phyloP scores from a whole-genome alignment of 805 yeast species.

The Yarrowia phangngaensis region DNA sequence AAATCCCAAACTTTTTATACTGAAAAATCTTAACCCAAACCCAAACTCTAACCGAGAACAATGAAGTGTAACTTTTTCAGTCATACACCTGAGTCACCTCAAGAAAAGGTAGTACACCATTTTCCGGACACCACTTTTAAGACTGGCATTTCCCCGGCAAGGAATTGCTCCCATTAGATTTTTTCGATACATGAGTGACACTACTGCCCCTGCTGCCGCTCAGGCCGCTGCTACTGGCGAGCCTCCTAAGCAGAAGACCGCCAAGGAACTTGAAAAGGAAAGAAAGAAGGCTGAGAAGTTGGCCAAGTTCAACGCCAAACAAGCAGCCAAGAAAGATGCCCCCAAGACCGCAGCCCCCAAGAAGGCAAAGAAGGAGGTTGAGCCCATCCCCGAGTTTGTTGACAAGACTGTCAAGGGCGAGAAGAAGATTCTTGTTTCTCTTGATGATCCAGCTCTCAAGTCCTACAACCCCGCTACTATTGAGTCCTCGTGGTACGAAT shows the following conservation, averaged over 20 bases:
- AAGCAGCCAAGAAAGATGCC: slow-evolving; percentile 39
- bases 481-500: slow-evolving; percentile 94
- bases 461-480: slow-evolving; percentile 90
- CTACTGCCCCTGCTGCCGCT: slow-evolving; percentile 26
- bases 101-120: slow-evolving; percentile 10
- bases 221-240: slow-evolving; percentile 31
- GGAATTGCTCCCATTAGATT: slow-evolving; percentile 12
- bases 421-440: slow-evolving; percentile 78
- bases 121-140: slow-evolving; percentile 13
- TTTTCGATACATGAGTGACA: slow-evolving; percentile 21
- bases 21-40: slow-evolving; percentile 12
- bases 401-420: slow-evolving; percentile 86
- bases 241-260: slow-evolving; percentile 55
- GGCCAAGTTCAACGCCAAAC: slow-evolving; percentile 79
- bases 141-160: slow-evolving; percentile 14
- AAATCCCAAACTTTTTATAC: not conserved
- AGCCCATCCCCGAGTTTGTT: slow-evolving; percentile 75
- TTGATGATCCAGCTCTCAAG: slow-evolving; percentile 89
- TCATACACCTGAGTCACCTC: not conserved
- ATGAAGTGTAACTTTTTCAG: too few relatives aligned
- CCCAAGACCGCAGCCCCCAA: slow-evolving; percentile 46
- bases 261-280: slow-evolving; percentile 81
- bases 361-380: slow-evolving; percentile 64
- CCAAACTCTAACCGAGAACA: slow-evolving; percentile 1
- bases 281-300: slow-evolving; percentile 82